Evolutionary conservation across 1,284 basidiomycete species (phyloP).

Genomic region (Hymenochaete sp.): DNA sequence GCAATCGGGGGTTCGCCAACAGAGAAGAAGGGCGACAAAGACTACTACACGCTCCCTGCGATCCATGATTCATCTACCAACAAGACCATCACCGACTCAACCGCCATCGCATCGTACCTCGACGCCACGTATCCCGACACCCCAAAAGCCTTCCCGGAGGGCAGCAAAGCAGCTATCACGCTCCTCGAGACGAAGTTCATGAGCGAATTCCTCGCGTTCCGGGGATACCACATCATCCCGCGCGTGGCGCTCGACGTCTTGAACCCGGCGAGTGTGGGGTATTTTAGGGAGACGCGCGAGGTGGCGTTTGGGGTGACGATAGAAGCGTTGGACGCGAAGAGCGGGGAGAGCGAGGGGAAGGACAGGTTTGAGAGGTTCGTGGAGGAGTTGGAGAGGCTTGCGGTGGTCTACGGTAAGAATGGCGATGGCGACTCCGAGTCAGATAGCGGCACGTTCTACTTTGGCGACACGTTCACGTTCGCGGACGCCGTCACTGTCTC

Average conservation of each 20-base stretch:
- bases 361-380: conserved; percentile 31
- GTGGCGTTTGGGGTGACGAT: conserved; percentile 27
- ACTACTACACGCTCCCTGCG: conserved; percentile 17
- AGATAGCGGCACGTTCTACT: conserved; percentile 19
- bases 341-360: conserved; percentile 3
- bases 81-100: conserved; percentile 18
- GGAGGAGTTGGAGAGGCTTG: conserved; percentile 24
- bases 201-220: background rate
- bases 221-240: background rate
- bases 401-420: conserved; percentile 20
- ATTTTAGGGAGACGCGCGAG: conserved; percentile 33
- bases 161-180: conserved; percentile 15
- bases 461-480: conserved; percentile 26
- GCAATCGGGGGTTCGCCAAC: conserved; percentile 17
- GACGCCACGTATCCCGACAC: conserved; percentile 18
- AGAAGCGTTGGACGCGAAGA: conserved; percentile 25
- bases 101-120: conserved; percentile 19
- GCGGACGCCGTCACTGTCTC: conserved; percentile 31
- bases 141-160: conserved; percentile 13
- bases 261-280: conserved; percentile 28
- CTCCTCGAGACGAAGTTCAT: conserved; percentile 5
- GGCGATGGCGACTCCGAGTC: conserved; percentile 14
- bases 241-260: background rate
- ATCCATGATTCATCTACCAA: conserved; percentile 17
- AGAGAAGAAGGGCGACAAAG: conserved; percentile 9